Base-by-base conservation (phyloP, 2,329 filamentous ascomycete species). In the Aureobasidium sp. region DNA sequence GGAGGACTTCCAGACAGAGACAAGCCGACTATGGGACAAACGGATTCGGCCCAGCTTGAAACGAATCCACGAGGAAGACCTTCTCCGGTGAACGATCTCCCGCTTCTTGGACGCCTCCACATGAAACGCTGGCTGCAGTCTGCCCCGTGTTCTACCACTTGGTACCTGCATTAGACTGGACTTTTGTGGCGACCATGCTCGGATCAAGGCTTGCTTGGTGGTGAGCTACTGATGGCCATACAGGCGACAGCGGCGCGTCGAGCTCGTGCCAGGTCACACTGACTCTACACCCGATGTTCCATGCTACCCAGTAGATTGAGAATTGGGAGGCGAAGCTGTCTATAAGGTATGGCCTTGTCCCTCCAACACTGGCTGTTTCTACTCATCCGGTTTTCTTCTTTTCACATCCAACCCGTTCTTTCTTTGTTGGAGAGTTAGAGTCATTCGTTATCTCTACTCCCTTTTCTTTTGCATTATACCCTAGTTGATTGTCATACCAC, bases 371-470 rank as follows among this genome's bases (percentile, higher is more conserved):
- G 40, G 19, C 7, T 57, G 23, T 67, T 53, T 67, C 60, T 69
- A 59, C 64, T 65, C 43, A 47, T 38, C 25, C 60, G 61, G 23
- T 63, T 61, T 61, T 66, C 61, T 60, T 66, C 63, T 63, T 60
- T 64, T 66, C 65, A 63, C 64, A 57, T 21, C 27, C 21, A 46
- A 46, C 19, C 64, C 55, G 43, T 61, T 64, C 57, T 57, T 66
- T 64, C 66, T 65, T 63, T 64, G 64, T 61, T 65, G 67, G 65
- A 66, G 68, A 69, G 69, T 65, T 67, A 73, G 73, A 73, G 71
- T 77, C 77, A 74, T 74, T 79, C 75, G 71, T 73, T 75, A 72
- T 67, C 58, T 74, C 71, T 74, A 68, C 67, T 71, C 70, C 57
- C 57, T 62, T 46, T 40, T 57, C 53, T 43, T 38, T 61, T 58